Evolutionary conservation across 1,139 yeast species (phyloP).

Genomic region (Yamadazyma songkhlaensis): DNA sequence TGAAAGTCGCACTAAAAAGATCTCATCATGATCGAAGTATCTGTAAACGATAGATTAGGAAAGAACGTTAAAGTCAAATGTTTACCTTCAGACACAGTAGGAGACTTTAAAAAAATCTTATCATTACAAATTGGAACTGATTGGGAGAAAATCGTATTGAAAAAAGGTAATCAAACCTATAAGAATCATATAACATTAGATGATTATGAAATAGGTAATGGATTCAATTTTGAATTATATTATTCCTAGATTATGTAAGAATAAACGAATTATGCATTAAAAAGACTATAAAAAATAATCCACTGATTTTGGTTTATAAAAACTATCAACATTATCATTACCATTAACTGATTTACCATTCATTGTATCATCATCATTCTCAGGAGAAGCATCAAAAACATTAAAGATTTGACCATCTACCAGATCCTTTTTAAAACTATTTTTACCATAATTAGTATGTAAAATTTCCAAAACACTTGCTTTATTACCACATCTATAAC

Average conservation of each 20-base stretch:
- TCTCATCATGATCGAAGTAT: slow-evolving; percentile 26
- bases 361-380: slow-evolving; percentile 52
- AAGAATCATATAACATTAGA: slow-evolving; percentile 89
- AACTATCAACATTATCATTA: slow-evolving; percentile 22
- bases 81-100: slow-evolving; percentile 80
- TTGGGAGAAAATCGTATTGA: slow-evolving; percentile 59
- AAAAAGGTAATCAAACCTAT: slow-evolving; percentile 75
- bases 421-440: slow-evolving; percentile 21
- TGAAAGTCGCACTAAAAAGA: not conserved
- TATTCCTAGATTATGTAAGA: slow-evolving; percentile 41
- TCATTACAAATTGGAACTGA: slow-evolving; percentile 81
- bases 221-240: slow-evolving; percentile 82
- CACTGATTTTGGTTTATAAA: slow-evolving; percentile 44
- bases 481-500: slow-evolving; percentile 94
- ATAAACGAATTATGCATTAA: slow-evolving; percentile 1
- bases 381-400: slow-evolving; percentile 97
- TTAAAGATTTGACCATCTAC: slow-evolving; percentile 65
- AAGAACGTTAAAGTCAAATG: slow-evolving; percentile 87
- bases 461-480: slow-evolving; percentile 86
- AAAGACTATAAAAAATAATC: slow-evolving; percentile 61
- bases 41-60: slow-evolving; percentile 61
- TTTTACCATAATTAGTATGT: slow-evolving; percentile 28
- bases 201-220: slow-evolving; percentile 92
- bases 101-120: slow-evolving; percentile 83
- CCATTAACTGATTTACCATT: slow-evolving; percentile 45